Base-by-base conservation (phyloP, 129 eudicot genomes). In the Gnaphalium uliginosum region DNA sequence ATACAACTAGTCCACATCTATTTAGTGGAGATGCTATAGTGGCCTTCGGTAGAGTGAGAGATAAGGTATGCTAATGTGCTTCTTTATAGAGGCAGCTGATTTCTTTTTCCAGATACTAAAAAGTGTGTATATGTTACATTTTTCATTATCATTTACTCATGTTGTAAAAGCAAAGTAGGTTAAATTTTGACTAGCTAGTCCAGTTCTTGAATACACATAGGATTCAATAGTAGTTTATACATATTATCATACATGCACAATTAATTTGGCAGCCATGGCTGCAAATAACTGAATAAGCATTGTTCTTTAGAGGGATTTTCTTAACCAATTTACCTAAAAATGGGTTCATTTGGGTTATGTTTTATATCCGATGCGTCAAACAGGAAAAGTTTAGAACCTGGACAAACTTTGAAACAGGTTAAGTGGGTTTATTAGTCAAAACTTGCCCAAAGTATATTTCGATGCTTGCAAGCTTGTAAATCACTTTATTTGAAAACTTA, bases 1-100 rank as follows among this genome's bases (percentile, higher is more conserved):
- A 94, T 85, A 91, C 99, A 66, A 91, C 99, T 76, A 94, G 99
- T 77, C 99, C 99, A 60, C 99, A 94, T 87, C 84, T 94, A 50
- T 94, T 94, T 78, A 78, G 79, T n/a, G 93, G 83, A 75, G 96
- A 84, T 41, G 99, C 97, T 41, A 90, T 77, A 74, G 86, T 72
- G 54, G 97, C 99, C 61, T 94, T 88, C 59, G 72, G 83, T 83
- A 93, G 89, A 78, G 99, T 91, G 64, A 80, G 98, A 80, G 84
- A 71, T 73, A 85, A 90, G 99, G 99, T 89, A 25, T 60, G 86
- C 29, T 41, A 41, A 65, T 37, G 32, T 76, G 51, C 68, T 72
- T 61, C 69, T 58, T 10, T 64, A 53, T 24, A 29, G 32, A 51
- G 21, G 21, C 25, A 30, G 19, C 41, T 43, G 56, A 75, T 65